Conservation (phyloP, 73 alveolate genomes). For the Paramecium octaurelia region DNA sequence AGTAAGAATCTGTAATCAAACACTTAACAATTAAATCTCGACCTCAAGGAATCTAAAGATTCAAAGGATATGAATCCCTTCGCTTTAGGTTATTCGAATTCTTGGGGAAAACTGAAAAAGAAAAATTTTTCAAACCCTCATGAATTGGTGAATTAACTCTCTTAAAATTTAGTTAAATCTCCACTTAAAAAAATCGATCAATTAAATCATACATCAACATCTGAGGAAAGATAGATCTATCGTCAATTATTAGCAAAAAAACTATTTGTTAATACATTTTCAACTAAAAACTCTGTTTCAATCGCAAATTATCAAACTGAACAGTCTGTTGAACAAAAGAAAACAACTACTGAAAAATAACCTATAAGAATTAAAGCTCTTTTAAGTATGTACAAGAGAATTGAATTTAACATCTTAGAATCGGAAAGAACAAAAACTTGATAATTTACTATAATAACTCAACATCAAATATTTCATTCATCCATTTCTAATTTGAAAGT, state of each 20-base stretch:
- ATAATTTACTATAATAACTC: not conserved
- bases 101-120: not conserved
- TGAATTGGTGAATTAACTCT: not conserved
- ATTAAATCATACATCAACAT: not conserved
- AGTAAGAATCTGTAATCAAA: conserved; percentile 31
- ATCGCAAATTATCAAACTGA: not conserved
- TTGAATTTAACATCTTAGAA: not conserved
- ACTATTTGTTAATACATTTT: not conserved
- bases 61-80: not conserved
- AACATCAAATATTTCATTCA: not conserved
- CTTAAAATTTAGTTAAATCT: not conserved
- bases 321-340: not conserved
- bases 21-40: not conserved
- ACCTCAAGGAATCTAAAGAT: not conserved
- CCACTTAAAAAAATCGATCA: not conserved
- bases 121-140: not conserved
- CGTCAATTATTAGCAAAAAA: not conserved
- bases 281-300: not conserved
- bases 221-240: conserved; percentile 19
- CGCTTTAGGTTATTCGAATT: not conserved
- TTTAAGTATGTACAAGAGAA: not conserved
- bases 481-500: not conserved
- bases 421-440: not conserved
- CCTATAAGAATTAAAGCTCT: not conserved
- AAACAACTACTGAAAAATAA: not conserved